Base-by-base conservation (phyloP, 176 grass and related monocot species). In the Phoenix roebelenii region DNA sequence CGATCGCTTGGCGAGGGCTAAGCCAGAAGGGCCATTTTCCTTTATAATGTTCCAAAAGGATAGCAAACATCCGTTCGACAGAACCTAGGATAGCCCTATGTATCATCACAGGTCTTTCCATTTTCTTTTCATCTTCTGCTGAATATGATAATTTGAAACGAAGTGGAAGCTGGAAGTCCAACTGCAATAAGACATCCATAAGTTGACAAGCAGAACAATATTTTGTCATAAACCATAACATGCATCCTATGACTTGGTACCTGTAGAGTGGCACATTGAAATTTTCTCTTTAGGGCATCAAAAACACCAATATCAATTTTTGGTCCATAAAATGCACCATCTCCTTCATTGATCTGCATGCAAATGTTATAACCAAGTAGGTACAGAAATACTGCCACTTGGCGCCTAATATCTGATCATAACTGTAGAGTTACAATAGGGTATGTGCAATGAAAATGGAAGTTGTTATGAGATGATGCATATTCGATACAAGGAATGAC, bases 261-360 rank as follows among this genome's bases (percentile, higher is more conserved):
- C 93, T 97, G 93, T 28, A 97, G 49, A 72, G 93, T 97, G 57
- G 87, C 93, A 67, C 93, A 97, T 64, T 97, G 93, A 65, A 97
- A 97, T 72, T 97, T 97, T 79, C 87, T 85, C 82, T 85, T 97
- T 22, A 97, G 78, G 55, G 93, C 87, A 76, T 97, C 93, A 79
- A 88, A 97, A 49, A 97, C 93, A 68, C 93, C 93, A 77, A 97
- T 97, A 77, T 97, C 93, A 54, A 97, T 91, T 84, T 97, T 97
- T 3, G 93, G 93, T 44, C 93, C 93, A 30, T 97, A 97, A 64
- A 97, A 97, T 66, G 93, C 93, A 83, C 93, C 93, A 73, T 97
- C 93, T 55, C 87, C 93, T 88, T 97, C 93, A 73, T 92, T 97
- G 65, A 88, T 88, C 93, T 97, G 76, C 66, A 74, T 17, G 7